Evolutionary conservation across 2,329 filamentous ascomycete species (phyloP), one percentile per base, ranked within the genome.

Genomic region (Neophaeococcomyces mojaviensis): DNA sequence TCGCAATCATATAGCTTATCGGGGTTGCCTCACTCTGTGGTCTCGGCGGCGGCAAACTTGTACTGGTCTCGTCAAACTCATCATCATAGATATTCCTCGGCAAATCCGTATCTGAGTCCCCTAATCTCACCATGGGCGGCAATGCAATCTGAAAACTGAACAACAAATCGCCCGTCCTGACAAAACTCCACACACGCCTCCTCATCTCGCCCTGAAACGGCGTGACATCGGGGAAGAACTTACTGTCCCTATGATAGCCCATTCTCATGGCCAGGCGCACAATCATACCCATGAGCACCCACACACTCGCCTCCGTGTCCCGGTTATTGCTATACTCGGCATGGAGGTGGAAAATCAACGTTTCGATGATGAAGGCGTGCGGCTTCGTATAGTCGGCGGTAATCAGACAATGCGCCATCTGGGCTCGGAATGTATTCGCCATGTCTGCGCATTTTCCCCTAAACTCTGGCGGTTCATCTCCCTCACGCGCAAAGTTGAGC

Each of bases 111-210:
- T 86, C 82, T 38, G 73, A 77, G 49, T 84, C 80, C 30, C 81
- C 74, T 19, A 73, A 69, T 47, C 79, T 72, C 36, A 84, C 69
- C 77, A 84, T 81, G 56, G 74, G 74, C 2, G 82, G 82, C 44
- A 86, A 66, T 2, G 82, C 82, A 49, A 84, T 72, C 57, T 85
- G 81, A 57, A 83, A 84, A 1, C 79, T 77, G 20, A 81, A 78
- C 3, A 85, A 62, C 2, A 81, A 62, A 57, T 86, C 82, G 38
- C 83, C 70, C 57, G 82, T 78, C 28, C 69, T 61, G 7, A 73
- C 66, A 57, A 69, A 70, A 1, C 65, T 64, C 71, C 71, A 74
- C 13, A 73, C 61, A 32, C 71, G 63, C 22, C 71, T 62, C 20
- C 71, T 65, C 63, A 74, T 79, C 61, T 83, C 79, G 12, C 76